Evolutionary conservation across 495 filamentous ascomycete species (phyloP), one percentile per base, ranked within the genome.

Genomic region (Cudoniella acicularis): DNA sequence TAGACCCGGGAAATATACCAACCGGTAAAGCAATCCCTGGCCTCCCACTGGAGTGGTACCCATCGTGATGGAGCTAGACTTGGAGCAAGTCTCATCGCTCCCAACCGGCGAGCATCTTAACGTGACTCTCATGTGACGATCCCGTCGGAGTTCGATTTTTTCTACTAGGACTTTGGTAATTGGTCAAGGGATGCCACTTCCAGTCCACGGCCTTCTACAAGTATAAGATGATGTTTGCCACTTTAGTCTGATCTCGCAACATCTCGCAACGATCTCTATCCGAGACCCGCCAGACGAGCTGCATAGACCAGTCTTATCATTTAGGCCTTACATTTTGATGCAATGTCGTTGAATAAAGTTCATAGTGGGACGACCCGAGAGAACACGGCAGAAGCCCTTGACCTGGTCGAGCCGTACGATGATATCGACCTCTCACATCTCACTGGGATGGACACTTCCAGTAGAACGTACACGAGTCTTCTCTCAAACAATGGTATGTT

Each of bases 401-500:
- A 13, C 13, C 23, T 26, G 8, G n/a, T 26, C n/a, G 18, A 26
- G 3, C 18, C 17, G 9, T 8, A 22, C 23, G 48, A 51, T 20
- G 48, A 51, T 26, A 51, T 51, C 21, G 48, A 51, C n/a, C 48
- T 51, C 48, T 22, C 17, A 51, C 11, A 51, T 24, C 21, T 51
- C 6, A 16, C 8, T 51, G 48, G 23, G 48, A n/a, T 51, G 8
- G 21, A 51, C 23, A 51, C 48, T 51, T 51, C 48, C 17, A 51
- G 48, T 10, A 51, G 30, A 36, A 36, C 48, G 24, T 51, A 51
- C 48, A 51, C 48, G 11, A 26, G 13, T 24, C 48, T 51, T 51
- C 48, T 51, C 21, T 23, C 48, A 24, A 51, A 51, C 48, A 51
- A 51, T 51, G 48, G 48, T n/a, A 51, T 16, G 48, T 51, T 9